phyloP scores from a whole-genome alignment of 805 yeast genomes.

The Allodekkera sacchari region DNA sequence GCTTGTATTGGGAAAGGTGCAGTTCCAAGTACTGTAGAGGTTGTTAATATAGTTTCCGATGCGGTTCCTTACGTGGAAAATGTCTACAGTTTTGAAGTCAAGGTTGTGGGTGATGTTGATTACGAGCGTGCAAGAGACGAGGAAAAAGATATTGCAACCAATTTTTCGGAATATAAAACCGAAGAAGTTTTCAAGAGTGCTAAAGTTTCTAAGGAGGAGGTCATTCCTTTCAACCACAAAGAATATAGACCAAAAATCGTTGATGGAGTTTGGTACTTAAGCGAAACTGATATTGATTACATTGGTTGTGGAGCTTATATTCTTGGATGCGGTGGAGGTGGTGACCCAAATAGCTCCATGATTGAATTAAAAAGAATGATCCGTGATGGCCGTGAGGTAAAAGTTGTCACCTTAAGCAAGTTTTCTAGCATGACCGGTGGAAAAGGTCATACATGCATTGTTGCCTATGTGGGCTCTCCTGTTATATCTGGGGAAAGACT shows the following conservation, averaged over 20 bases:
- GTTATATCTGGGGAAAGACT: conserved; percentile 34
- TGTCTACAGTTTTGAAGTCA: conserved; percentile 25
- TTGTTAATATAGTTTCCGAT: conserved; percentile 17
- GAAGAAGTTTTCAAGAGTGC: conserved; percentile 3
- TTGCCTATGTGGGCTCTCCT: conserved; percentile 37
- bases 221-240: conserved; percentile 10
- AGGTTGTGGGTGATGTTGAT: conserved; percentile 34
- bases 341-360: conserved; percentile 29
- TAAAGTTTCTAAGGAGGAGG: conserved; percentile 6
- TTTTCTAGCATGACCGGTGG: conserved; percentile 16
- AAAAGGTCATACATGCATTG: conserved; percentile 24
- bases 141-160: not conserved
- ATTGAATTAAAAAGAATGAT: conserved; percentile 27
- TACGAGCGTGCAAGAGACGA: conserved; percentile 13
- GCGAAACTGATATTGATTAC: conserved; percentile 34
- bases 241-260: conserved; percentile 10
- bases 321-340: conserved; percentile 43
- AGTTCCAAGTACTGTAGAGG: conserved; percentile 9
- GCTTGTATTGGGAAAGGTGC: conserved; percentile 16
- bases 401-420: conserved; percentile 26
- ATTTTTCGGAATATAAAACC: not conserved
- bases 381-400: conserved; percentile 25
- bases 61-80: conserved; percentile 23
- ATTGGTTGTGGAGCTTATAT: conserved; percentile 33
- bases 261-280: conserved; percentile 28